A percentile compares a stretch with the other conserved stretches of the same genome.
Conservation (phyloP, 139 green algal species). For the Mesotaenium endlicherianum region DNA sequence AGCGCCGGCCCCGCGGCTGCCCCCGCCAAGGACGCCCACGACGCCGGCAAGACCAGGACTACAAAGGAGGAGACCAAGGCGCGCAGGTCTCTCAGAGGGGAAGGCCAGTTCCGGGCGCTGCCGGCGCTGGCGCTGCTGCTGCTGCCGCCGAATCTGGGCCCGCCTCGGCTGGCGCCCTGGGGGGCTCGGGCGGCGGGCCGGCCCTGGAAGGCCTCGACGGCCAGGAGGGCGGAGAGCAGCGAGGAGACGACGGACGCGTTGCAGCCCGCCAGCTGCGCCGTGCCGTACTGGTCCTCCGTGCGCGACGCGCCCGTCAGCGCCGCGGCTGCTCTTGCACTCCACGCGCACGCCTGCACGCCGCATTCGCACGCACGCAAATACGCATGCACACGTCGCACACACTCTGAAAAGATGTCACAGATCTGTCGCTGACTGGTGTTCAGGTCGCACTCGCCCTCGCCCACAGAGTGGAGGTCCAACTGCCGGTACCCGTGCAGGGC, state of each 20-base stretch:
- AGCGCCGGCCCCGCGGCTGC: neutral
- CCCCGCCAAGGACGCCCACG: neutral
- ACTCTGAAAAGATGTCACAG: too few species aligned
- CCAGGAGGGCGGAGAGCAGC: constrained; percentile 33
- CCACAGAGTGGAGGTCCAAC: too few species aligned
- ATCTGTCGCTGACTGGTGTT: too few species aligned
- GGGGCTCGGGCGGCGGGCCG: neutral
- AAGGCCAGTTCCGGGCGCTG: neutral
- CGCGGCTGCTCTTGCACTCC: constrained; percentile 11
- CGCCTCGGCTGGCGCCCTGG: neutral
- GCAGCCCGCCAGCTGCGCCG: constrained; percentile 23
- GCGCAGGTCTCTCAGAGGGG: neutral
- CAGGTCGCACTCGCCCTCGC: too few species aligned
- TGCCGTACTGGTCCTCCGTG: constrained; percentile 6
- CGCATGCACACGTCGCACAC: too few species aligned
- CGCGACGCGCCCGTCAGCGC: constrained; percentile 23
- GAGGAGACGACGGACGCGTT: constrained; percentile 35
- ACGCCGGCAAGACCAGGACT: neutral
- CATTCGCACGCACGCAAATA: too few species aligned
- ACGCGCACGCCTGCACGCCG: constrained; percentile 35
- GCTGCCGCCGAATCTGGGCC: neutral
- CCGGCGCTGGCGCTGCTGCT: neutral
- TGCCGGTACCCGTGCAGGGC: too few species aligned
- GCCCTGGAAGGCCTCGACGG: constrained; percentile 11
- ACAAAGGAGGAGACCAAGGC: neutral